Evolutionary conservation across 257 asterid genomes (phyloP).

Genomic region (Capsicum baccatum): DNA sequence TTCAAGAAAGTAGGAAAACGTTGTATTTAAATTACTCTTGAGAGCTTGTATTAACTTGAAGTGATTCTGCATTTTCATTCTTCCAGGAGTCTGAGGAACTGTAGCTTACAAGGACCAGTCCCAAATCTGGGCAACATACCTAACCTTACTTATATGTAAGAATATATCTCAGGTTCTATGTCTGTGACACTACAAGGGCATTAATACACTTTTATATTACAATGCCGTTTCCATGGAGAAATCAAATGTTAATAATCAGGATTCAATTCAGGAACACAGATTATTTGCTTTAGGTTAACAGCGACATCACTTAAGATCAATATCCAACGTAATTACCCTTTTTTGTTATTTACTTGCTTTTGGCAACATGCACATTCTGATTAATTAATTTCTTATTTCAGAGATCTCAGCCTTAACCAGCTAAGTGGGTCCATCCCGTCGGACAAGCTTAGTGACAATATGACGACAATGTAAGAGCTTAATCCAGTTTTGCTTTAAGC

Average conservation of each 20-base stretch:
- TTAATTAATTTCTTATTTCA: conserved; percentile 37
- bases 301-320: background rate
- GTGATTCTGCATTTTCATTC: conserved; percentile 29
- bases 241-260: conserved; percentile 24
- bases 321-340: conserved; percentile 12
- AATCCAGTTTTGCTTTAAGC: conserved; percentile 25
- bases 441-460: conserved; percentile 59
- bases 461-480: conserved; percentile 82
- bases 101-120: conserved; percentile 81
- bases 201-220: background rate
- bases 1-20: conserved; percentile 5
- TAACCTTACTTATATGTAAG: conserved; percentile 79
- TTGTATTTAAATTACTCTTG: background rate
- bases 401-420: conserved; percentile 85
- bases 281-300: background rate
- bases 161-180: conserved; percentile 16
- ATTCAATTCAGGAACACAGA: background rate
- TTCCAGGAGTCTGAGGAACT: conserved; percentile 97
- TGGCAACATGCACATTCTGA: conserved; percentile 35
- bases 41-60: conserved; percentile 16
- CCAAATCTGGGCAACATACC: conserved; percentile 79
- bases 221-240: conserved; percentile 22
- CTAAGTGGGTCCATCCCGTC: conserved; percentile 76
- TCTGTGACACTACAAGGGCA: background rate
- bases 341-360: conserved; percentile 21